Evolutionary conservation across 2,329 filamentous ascomycete genomes (phyloP), one percentile per base, ranked within the genome.

Genomic region (Epichloe elymi): DNA sequence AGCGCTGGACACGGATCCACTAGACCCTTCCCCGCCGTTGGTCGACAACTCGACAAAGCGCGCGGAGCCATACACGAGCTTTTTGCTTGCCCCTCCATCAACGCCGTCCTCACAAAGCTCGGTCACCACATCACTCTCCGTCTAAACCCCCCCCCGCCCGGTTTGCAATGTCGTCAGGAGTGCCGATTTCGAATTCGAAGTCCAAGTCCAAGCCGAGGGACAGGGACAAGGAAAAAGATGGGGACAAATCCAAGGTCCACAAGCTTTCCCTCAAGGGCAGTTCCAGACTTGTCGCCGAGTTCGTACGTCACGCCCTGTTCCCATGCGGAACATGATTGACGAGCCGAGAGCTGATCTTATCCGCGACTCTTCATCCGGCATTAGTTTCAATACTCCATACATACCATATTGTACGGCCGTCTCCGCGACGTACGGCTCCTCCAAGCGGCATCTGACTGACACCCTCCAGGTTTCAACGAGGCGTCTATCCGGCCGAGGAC

Each of bases 321-420:
- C 5, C 17, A 19, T 2, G 7, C 11, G 14, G 5, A 26, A 19
- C 15, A 10, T 15, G 1, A 30, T 41, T 39, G 17, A 19, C 38
- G 30, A 19, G 36, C 30, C 10, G 35, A 46, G 7, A 49, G 51
- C 51, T 53, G 43, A 30, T 23, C 5, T 41, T n/a, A 20, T 17
- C 26, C 26, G 17, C 45, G 38, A 5, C 17, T 3, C 15, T 51
- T 41, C 39, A 40, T n/a, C 17, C 19, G 12, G 14, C 26, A 15
- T 7, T 61, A 86, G 80, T 98, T 98, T 65, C 89, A 98, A 75
- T 98, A 95, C 69, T 96, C 88, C 1, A 96, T 97, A 65, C 93
- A 98, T 64, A 94, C 90, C 0, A 97, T 98, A 53, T 75, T 98
- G 82, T 93, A 76, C 61, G 26, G 80, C 5, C 2, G 39, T 7